Conservation (phyloP, 1,284 basidiomycete genomes). For the Malassezia yamatoensis region DNA sequence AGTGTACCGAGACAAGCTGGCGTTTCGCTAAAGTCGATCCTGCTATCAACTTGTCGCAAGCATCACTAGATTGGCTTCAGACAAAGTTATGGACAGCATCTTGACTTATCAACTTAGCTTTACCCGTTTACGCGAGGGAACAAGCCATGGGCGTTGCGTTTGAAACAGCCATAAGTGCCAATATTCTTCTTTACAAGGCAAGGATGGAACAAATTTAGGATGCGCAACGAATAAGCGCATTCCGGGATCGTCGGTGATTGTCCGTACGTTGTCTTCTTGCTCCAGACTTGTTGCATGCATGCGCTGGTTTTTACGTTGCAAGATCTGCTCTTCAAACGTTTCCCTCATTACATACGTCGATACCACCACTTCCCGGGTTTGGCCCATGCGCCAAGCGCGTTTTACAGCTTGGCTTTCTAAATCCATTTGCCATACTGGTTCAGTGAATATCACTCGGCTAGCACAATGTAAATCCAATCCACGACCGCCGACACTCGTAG, state of each 20-base stretch:
- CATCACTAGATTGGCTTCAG: conserved; percentile 11
- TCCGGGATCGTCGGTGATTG: conserved; percentile 9
- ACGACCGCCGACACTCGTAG: conserved; percentile 15
- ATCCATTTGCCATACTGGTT: conserved; percentile 18
- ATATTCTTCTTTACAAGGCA: background rate
- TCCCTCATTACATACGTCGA: conserved; percentile 15
- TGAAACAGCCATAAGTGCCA: background rate
- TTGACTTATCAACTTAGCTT: background rate
- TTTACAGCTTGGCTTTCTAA: conserved; percentile 19
- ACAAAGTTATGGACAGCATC: conserved; percentile 3
- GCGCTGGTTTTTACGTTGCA: background rate
- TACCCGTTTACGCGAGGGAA: background rate
- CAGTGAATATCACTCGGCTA: conserved; percentile 15
- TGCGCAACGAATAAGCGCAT: conserved; percentile 16
- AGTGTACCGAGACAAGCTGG: background rate
- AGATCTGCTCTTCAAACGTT: conserved; percentile 7
- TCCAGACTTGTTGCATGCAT: background rate
- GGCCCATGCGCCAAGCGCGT: conserved; percentile 20
- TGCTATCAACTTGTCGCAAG: conserved; percentile 7
- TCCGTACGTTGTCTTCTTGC: background rate
- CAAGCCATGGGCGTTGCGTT: background rate
- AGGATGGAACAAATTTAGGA: conserved; percentile 1
- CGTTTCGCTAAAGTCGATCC: background rate
- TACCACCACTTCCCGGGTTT: conserved; percentile 12
- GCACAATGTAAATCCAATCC: conserved; percentile 19